These are phyloP conservation scores for Phaeotremella fagi DNA, from an alignment of 768 basidiomycete genomes.

Conservation along the genomic window DNA sequence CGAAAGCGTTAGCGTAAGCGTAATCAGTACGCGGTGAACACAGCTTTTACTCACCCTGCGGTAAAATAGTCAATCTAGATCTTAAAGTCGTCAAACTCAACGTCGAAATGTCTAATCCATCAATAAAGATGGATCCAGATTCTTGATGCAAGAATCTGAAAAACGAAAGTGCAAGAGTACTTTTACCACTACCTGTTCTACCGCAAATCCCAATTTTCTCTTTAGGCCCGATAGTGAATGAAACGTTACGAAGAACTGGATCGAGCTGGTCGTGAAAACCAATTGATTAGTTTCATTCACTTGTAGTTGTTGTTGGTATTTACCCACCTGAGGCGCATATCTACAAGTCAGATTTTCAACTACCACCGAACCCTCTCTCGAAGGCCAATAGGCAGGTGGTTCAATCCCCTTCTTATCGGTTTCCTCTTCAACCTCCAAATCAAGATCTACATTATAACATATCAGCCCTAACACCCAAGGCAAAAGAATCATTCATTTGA, in stretches of 20 bases:
- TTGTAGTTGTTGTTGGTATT: neutral
- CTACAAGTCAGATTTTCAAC: slow-evolving; percentile 47
- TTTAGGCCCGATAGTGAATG: slow-evolving; percentile 47
- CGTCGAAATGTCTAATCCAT: slow-evolving; percentile 49
- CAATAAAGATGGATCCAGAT: slow-evolving; percentile 48
- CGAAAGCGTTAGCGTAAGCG: neutral
- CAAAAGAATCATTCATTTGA: neutral
- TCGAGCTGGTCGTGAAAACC: too few relatives aligned
- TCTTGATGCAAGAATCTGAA: slow-evolving; percentile 51
- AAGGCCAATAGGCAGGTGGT: slow-evolving; percentile 52
- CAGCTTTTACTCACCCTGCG: slow-evolving; percentile 38
- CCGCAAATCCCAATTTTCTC: slow-evolving; percentile 51
- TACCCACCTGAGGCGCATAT: slow-evolving; percentile 43
- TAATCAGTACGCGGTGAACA: neutral
- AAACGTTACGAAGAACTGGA: slow-evolving; percentile 49
- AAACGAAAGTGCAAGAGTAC: slow-evolving; percentile 50
- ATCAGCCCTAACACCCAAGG: slow-evolving; percentile 1
- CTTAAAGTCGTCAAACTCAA: slow-evolving; percentile 54
- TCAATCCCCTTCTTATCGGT: slow-evolving; percentile 37
- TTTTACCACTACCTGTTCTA: slow-evolving; percentile 38
- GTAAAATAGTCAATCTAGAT: slow-evolving; percentile 60
- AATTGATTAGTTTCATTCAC: too few relatives aligned
- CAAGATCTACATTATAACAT: slow-evolving; percentile 25
- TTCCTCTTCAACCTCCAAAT: slow-evolving; percentile 46
- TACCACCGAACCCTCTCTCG: slow-evolving; percentile 43